Base-by-base conservation (phyloP, 2,329 filamentous ascomycete genomes). In the Canariomyces notabilis region DNA sequence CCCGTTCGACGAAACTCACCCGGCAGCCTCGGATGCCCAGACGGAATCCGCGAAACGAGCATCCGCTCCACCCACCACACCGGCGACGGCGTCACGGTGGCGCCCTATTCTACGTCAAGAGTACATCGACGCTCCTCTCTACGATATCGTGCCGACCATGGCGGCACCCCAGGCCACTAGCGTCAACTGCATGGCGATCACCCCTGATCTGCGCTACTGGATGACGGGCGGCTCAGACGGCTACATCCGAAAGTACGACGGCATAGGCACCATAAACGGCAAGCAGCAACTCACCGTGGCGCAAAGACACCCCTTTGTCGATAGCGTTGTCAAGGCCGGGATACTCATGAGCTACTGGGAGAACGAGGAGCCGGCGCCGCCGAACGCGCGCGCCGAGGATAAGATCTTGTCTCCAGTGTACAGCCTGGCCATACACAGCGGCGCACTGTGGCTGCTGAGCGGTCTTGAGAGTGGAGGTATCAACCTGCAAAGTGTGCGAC, bases 341-440 rank as follows among this genome's bases (percentile, higher is more conserved):
- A 87, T 95, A 5, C 70, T 97, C 40, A 83, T 96, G 77, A 95
- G 87, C 42, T 98, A 98, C 65, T 98, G 93, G 93, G 93, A 96
- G 65, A 98, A 97, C 59, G 90, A 96, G 64, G 91, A 98, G 62
- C 79, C 81, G 2, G 55, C 68, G 2, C 62, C 61, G 1, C 64
- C 67, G 0, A 56, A 39, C 37, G 65, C 67, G 4, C 65, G 69
- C 29, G 64, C 71, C 12, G 70, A 85, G 38, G 83, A 87, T 3
- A 69, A 79, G 19, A 68, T 77, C 5, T 67, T 91, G n/a, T 95
- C 89, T 8, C 89, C 93, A 0, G 91, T 98, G 0, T 98, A 98
- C 65, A 95, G 90, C 6, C 73, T 98, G 20, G 93, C 93, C 1
- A 85, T 94, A 5, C 89, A 98, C 52, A 89, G 88, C 36, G 81